Evolutionary conservation across 2,329 filamentous ascomycete genomes (phyloP), one percentile per base, ranked within the genome.

Genomic region (Xylariomycetidae sp.): DNA sequence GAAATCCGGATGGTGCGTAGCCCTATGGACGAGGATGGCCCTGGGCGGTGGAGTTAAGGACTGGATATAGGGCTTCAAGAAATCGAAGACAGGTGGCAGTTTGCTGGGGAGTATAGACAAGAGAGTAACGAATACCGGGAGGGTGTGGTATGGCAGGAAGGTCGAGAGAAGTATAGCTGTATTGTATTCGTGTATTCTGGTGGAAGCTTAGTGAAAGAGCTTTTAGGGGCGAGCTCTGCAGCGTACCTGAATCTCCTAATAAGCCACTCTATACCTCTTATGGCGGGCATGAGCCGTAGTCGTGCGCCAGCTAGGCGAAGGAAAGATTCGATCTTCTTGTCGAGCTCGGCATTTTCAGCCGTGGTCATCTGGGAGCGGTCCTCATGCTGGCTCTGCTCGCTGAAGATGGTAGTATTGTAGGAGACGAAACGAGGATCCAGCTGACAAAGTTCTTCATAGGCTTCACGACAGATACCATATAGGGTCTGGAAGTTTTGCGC

Each of bases 251-350:
- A 98, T 51, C 90, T 75, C 53, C 92, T 74, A 34, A 98, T 76
- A 29, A 98, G 73, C 92, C 92, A 99, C 66, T 99, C 94, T 23
- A 97, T 72, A 12, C 89, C 81, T 63, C 94, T 94, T 34, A 95
- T 77, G 1, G 87, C 88, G 25, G 92, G 90, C 65, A 83, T 88
- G 19, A 99, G 69, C 43, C 90, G 72, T 45, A 98, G 58, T 25
- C 84, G 77, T 16, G 81, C 79, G 15, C 86, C 84, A 9, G 85
- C 80, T 11, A 97, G 70, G 19, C 81, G 83, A 46, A 99, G 67
- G 56, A 97, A 98, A 11, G 78, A 75, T 49, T 94, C 85, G 36
- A 97, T 64, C 36, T 82, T 82, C 31, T 67, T 70, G 59, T 96
- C 79, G 36, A 98, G 69, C 54, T 88, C 83, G 46, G 77, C 72